phyloP scores from a whole-genome alignment of 352 stramenopile genomes.

The Phytophthora capsici region DNA sequence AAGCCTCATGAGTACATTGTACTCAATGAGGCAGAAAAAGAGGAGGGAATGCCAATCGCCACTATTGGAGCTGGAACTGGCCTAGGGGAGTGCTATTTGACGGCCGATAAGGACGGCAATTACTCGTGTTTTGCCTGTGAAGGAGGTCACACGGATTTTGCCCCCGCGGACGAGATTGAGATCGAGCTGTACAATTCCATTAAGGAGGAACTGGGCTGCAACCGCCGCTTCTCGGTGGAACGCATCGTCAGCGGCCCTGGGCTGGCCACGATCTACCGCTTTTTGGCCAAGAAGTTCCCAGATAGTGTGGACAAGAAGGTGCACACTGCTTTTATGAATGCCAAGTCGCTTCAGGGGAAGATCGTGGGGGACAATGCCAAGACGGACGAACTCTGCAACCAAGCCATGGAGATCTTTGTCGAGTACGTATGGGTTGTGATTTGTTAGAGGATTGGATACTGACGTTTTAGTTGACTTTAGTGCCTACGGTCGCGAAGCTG shows the following conservation, averaged over 20 bases:
- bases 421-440: slow-evolving; percentile 54
- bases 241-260: slow-evolving; percentile 95
- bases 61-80: slow-evolving; percentile 97
- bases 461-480: slow-evolving; percentile 33
- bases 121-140: slow-evolving; percentile 95
- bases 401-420: slow-evolving; percentile 95
- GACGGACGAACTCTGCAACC: slow-evolving; percentile 79
- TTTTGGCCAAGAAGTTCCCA: slow-evolving; percentile 92
- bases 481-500: slow-evolving; percentile 95
- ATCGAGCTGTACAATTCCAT: slow-evolving; percentile 88
- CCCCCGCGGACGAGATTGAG: slow-evolving; percentile 88
- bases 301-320: slow-evolving; percentile 86
- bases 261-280: slow-evolving; percentile 97
- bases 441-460: background rate
- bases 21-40: slow-evolving; percentile 77
- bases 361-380: slow-evolving; percentile 91
- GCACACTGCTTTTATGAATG: slow-evolving; percentile 64
- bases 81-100: slow-evolving; percentile 97
- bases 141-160: slow-evolving; percentile 96
- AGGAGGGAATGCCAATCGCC: slow-evolving; percentile 90
- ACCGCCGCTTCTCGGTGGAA: slow-evolving; percentile 94
- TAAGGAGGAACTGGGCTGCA: slow-evolving; percentile 85
- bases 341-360: slow-evolving; percentile 78
- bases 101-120: slow-evolving; percentile 75
- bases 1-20: slow-evolving; percentile 93